Conservation (phyloP, 352 stramenopile genomes). For the Phytophthora podocarpi region DNA sequence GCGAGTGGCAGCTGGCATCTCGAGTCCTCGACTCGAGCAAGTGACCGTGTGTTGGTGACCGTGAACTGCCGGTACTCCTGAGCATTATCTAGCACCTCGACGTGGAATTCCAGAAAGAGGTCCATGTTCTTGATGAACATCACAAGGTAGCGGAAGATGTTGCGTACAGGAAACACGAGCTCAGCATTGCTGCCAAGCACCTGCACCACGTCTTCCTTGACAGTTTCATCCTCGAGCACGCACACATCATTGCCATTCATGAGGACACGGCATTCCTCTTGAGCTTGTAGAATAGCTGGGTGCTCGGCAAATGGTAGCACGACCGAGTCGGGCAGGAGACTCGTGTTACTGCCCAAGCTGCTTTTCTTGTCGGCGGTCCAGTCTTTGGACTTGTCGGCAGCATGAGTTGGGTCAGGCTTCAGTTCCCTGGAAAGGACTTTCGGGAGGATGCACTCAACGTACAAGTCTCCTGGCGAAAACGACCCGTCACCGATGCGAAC, state of each 20-base stretch:
- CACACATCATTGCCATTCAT: constrained; percentile 71
- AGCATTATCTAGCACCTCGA: constrained; percentile 73
- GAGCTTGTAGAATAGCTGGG: constrained; percentile 50
- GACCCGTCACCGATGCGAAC: constrained; percentile 60
- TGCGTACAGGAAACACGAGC: constrained; percentile 67
- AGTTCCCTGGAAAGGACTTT: constrained; percentile 33
- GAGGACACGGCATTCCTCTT: constrained; percentile 65
- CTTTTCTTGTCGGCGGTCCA: constrained; percentile 16
- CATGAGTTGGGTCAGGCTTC: constrained; percentile 3
- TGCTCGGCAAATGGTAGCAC: constrained; percentile 58
- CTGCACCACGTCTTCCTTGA: constrained; percentile 84
- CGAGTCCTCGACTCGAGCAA: constrained; percentile 60
- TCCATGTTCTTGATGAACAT: constrained; percentile 85
- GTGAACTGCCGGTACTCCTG: constrained; percentile 67
- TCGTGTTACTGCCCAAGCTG: constrained; percentile 18
- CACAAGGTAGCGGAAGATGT: constrained; percentile 82
- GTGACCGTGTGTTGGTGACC: constrained; percentile 72
- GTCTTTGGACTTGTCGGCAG: constrained; percentile 14
- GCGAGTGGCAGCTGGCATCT: constrained; percentile 69
- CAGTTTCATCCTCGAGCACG: constrained; percentile 73
- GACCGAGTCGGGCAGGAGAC: constrained; percentile 25
- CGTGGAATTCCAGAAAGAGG: constrained; percentile 71
- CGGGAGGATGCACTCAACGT: constrained; percentile 64
- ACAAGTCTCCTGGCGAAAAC: constrained; percentile 60
- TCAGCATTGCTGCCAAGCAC: constrained; percentile 69